Percentiles rank a stretch among this genome's conserved stretches.
Evolutionary conservation across 768 basidiomycete species (phyloP).

Genomic region (Suillus paluster): DNA sequence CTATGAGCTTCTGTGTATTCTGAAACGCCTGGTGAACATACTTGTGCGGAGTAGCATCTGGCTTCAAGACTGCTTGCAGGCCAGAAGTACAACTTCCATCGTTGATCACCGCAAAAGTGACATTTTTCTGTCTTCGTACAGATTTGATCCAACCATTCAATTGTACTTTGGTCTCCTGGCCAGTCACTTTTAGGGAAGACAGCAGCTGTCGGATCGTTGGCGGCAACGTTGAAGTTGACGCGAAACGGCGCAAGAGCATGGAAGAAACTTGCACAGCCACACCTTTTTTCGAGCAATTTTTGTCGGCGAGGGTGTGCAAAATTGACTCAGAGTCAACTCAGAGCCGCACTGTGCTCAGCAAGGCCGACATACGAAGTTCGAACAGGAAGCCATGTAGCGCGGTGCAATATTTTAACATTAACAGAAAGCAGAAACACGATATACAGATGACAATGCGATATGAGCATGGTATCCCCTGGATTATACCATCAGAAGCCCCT

Average conservation of each 20-base stretch:
- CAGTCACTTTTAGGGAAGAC: conserved; percentile 16
- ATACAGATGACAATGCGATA: conserved; percentile 13
- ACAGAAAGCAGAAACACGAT: conserved; percentile 14
- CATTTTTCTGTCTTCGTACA: conserved; percentile 82
- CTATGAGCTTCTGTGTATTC: neutral
- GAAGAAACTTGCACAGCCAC: conserved; percentile 30
- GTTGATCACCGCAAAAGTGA: conserved; percentile 82
- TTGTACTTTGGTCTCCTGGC: conserved; percentile 26
- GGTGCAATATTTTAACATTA: conserved; percentile 29
- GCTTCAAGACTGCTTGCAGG: conserved; percentile 77
- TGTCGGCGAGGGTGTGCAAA: neutral
- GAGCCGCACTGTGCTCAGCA: neutral
- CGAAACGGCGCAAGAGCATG: conserved; percentile 35
- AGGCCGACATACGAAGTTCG: neutral
- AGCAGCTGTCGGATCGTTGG: conserved; percentile 44
- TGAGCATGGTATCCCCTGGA: conserved; percentile 6
- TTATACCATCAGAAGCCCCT: conserved; percentile 39
- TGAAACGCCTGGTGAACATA: conserved; percentile 22
- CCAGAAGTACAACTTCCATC: conserved; percentile 79
- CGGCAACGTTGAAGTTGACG: conserved; percentile 35
- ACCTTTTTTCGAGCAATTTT: neutral
- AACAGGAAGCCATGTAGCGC: conserved; percentile 13
- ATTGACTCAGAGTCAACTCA: no score
- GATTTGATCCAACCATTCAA: conserved; percentile 89
- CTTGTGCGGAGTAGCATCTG: conserved; percentile 40